Conservation (phyloP, 108 stramenopile genomes). For the Fragilariopsis cylindrus region DNA sequence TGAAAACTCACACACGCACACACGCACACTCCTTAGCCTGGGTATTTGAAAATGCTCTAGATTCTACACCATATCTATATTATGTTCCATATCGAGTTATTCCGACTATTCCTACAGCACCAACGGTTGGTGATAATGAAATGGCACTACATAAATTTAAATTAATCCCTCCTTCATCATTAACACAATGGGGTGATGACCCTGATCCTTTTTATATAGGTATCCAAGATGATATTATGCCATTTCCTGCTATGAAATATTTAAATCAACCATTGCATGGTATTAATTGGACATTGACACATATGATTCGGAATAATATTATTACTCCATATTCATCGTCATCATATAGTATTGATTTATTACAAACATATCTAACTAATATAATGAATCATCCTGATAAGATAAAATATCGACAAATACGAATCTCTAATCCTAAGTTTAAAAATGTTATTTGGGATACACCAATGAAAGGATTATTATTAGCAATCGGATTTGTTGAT, state of each 20-base stretch:
- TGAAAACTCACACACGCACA: neutral
- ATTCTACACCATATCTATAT: slow-evolving; percentile 42
- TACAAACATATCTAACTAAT: slow-evolving; percentile 63
- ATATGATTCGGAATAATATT: slow-evolving; percentile 47
- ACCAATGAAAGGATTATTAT: slow-evolving; percentile 54
- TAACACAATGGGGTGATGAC: neutral
- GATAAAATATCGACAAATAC: slow-evolving; percentile 64
- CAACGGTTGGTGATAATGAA: slow-evolving; percentile 36
- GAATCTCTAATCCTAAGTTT: slow-evolving; percentile 49
- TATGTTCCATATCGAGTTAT: slow-evolving; percentile 75
- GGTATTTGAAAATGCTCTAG: slow-evolving; percentile 59
- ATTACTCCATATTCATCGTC: neutral
- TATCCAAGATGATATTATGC: slow-evolving; percentile 42
- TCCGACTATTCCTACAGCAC: slow-evolving; percentile 41
- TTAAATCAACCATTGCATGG: slow-evolving; percentile 32
- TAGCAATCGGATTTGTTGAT: slow-evolving; percentile 73
- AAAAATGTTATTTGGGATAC: slow-evolving; percentile 51
- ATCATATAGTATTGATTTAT: slow-evolving; percentile 16
- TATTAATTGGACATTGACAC: slow-evolving; percentile 55
- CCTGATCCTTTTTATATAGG: slow-evolving; percentile 16
- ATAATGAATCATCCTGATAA: slow-evolving; percentile 51
- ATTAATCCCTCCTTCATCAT: slow-evolving; percentile 25
- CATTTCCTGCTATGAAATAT: slow-evolving; percentile 33
- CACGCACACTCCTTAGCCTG: slow-evolving; percentile 36
- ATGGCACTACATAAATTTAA: slow-evolving; percentile 47